Base-by-base conservation (phyloP, 805 yeast species). In the Myxozyma mucilagina region DNA sequence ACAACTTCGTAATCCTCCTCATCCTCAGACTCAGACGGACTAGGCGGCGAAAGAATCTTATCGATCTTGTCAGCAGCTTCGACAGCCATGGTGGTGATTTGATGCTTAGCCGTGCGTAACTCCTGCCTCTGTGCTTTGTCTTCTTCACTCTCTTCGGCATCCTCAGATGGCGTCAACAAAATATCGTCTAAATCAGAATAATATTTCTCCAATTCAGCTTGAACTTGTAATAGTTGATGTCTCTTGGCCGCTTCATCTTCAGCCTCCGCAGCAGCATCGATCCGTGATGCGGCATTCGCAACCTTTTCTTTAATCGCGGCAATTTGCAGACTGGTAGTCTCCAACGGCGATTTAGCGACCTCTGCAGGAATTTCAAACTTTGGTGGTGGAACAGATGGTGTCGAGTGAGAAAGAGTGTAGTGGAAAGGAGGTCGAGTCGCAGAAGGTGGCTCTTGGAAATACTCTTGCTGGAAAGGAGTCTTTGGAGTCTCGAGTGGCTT, bases 21-120 rank as follows among this genome's bases (percentile, higher is more conserved):
- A 14, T 34, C 36, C 31, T 60, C 61, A 8, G 64, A 57, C 10
- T 57, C 60, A 14, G 64, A 53, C n/a, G 52, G 38, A 42, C 59
- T 53, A 39, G 47, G 61, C 43, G 67, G 67, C 14, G 55, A 29
- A 24, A 67, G 50, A 24, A 67, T 56, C 52, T 59, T 56, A 36
- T 67, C 70, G 29, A 67, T 63, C 44, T 55, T 45, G n/a, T 68
- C 69, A 10, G 70, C 70, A 14, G 68, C 68, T 53, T 67, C 68
- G n/a, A 67, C 70, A n/a, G 70, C 70, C 45, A 58, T 41, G 8
- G 70, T 59, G 7, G 70, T 67, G n/a, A 61, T 65, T 24, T 54
- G 58, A 47, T 67, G 70, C 60, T 67, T 67, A 43, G 56, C 38
- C n/a, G 56, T 31, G 29, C 70, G 56, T 11, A 67, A 54, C 35